These are phyloP conservation scores for Trichoderma sp. DNA, from an alignment of 2,329 filamentous ascomycete species.

Conservation along the genomic window DNA sequence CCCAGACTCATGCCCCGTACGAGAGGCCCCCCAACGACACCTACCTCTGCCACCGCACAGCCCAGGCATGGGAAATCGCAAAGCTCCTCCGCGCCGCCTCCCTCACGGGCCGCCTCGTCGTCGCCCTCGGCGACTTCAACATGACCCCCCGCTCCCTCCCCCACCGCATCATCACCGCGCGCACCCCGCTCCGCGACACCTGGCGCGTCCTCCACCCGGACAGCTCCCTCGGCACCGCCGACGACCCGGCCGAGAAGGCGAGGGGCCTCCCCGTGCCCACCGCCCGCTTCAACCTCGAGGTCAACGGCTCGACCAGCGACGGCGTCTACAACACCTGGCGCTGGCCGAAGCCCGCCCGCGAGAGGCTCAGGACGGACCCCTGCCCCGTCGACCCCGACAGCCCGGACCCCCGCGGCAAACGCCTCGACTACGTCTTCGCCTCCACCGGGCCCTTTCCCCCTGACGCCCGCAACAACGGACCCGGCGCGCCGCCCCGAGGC, in stretches of 20 bases:
- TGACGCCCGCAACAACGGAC: not conserved
- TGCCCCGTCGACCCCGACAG: slow-evolving; percentile 65
- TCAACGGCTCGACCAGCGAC: slow-evolving; percentile 88
- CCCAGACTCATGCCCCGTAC: slow-evolving; percentile 77
- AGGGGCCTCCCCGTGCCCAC: slow-evolving; percentile 70
- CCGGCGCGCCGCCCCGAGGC: slow-evolving; percentile 36
- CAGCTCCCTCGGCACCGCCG: slow-evolving; percentile 74
- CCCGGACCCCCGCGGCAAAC: slow-evolving; percentile 74
- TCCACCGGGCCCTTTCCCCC: slow-evolving; percentile 50
- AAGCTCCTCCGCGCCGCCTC: slow-evolving; percentile 83
- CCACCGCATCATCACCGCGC: slow-evolving; percentile 78
- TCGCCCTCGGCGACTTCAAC: slow-evolving; percentile 93
- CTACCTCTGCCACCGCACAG: slow-evolving; percentile 86
- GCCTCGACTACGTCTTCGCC: slow-evolving; percentile 94
- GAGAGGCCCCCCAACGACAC: slow-evolving; percentile 77
- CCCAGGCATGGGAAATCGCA: slow-evolving; percentile 92
- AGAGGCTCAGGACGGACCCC: slow-evolving; percentile 61
- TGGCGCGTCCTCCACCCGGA: slow-evolving; percentile 86
- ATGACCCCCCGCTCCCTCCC: slow-evolving; percentile 87
- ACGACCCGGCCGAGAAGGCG: slow-evolving; percentile 66
- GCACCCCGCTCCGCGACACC: slow-evolving; percentile 75
- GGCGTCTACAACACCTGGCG: slow-evolving; percentile 89
- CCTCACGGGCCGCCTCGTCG: slow-evolving; percentile 77
- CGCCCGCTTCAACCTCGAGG: slow-evolving; percentile 73
- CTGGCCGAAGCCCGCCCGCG: slow-evolving; percentile 74